These are phyloP conservation scores for Corynespora cassiicola DNA, from an alignment of 2,329 filamentous ascomycete species.

Conservation along the genomic window DNA sequence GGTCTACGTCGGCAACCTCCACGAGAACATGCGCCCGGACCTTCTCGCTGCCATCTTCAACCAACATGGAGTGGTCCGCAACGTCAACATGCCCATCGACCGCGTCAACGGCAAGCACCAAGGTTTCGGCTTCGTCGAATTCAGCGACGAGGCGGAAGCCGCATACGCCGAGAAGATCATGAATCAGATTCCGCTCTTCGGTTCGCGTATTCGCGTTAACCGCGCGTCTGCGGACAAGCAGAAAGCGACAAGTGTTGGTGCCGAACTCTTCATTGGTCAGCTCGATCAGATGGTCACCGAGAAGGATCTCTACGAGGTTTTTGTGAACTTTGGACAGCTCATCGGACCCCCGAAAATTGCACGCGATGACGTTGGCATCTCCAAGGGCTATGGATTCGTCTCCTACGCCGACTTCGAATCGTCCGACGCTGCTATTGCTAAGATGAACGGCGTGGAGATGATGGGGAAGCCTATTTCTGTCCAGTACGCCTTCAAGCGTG, in stretches of 20 bases:
- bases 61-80: slow-evolving; percentile 95
- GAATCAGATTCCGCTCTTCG: slow-evolving; percentile 92
- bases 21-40: slow-evolving; percentile 90
- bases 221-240: slow-evolving; percentile 94
- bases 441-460: slow-evolving; percentile 95
- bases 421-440: slow-evolving; percentile 86
- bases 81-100: slow-evolving; percentile 97
- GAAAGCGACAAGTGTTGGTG: slow-evolving; percentile 89
- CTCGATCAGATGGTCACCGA: slow-evolving; percentile 94
- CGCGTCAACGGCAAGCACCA: slow-evolving; percentile 96
- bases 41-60: slow-evolving; percentile 98
- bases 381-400: slow-evolving; percentile 96
- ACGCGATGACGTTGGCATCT: slow-evolving; percentile 84
- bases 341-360: slow-evolving; percentile 85
- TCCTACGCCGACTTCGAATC: slow-evolving; percentile 93
- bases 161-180: slow-evolving; percentile 97
- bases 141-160: slow-evolving; percentile 91
- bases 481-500: slow-evolving; percentile 99
- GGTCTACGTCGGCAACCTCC: slow-evolving; percentile 97
- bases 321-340: slow-evolving; percentile 87
- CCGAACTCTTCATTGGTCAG: slow-evolving; percentile 96
- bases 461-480: slow-evolving; percentile 97
- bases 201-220: slow-evolving; percentile 95
- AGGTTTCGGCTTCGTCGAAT: slow-evolving; percentile 99
- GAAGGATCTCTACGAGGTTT: slow-evolving; percentile 94